Evolutionary conservation across 805 yeast species (phyloP).

Genomic region (Scheffersomyces stipitis): DNA sequence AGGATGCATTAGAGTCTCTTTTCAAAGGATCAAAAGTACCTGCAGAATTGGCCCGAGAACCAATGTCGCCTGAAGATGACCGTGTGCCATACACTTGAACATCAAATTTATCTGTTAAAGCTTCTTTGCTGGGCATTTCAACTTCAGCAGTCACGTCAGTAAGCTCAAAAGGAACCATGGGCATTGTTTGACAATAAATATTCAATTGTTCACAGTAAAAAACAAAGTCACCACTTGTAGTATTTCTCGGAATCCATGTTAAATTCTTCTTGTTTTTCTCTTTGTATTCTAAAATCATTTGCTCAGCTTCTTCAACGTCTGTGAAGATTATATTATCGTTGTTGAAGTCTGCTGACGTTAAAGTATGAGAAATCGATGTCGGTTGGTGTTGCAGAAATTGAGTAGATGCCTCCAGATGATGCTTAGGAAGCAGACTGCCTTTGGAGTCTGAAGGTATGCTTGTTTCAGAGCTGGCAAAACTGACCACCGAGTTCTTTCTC

Average conservation of each 20-base stretch:
- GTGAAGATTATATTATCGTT: slow-evolving; percentile 13
- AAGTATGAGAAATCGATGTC: slow-evolving; percentile 13
- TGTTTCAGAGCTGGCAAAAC: slow-evolving; percentile 48
- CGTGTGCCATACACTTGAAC: slow-evolving; percentile 6
- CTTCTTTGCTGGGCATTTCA: slow-evolving; percentile 25
- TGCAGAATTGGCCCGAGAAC: slow-evolving; percentile 8
- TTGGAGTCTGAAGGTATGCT: slow-evolving; percentile 25
- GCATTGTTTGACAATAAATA: slow-evolving; percentile 58
- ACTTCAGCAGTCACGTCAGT: slow-evolving; percentile 19
- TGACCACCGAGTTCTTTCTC: slow-evolving; percentile 49
- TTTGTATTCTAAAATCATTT: slow-evolving; percentile 21
- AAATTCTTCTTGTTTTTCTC: slow-evolving; percentile 18
- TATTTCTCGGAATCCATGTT: slow-evolving; percentile 62
- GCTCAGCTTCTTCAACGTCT: slow-evolving; percentile 30
- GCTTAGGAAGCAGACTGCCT: slow-evolving; percentile 11
- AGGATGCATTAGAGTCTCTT: slow-evolving; percentile 39
- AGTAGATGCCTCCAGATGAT: slow-evolving; percentile 1
- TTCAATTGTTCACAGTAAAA: slow-evolving; percentile 63
- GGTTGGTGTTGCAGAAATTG: slow-evolving; percentile 3
- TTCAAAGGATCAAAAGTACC: slow-evolving; percentile 30
- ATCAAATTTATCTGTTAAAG: slow-evolving; percentile 18
- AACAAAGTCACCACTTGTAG: slow-evolving; percentile 53
- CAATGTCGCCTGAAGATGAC: not conserved
- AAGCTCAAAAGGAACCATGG: slow-evolving; percentile 38
- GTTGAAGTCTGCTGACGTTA: slow-evolving; percentile 9